Base-by-base conservation (phyloP, 2,329 filamentous ascomycete species). In the Trichoderma guizhouense region DNA sequence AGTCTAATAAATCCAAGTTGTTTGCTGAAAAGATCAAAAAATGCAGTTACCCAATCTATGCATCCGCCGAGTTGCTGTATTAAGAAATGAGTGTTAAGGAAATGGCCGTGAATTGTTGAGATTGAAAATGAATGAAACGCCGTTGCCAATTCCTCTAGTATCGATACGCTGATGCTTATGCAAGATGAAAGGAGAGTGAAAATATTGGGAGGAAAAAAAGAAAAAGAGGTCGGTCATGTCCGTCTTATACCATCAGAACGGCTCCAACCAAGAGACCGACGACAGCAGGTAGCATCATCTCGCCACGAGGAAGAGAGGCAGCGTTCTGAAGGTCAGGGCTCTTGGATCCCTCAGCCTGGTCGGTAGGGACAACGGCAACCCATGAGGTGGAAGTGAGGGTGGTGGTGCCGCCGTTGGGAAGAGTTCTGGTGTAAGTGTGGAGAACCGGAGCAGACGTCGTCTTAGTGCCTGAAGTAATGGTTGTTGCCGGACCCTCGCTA, bases 301-400 rank as follows among this genome's bases (percentile, higher is more conserved):
- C 73, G 34, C 73, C 74, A 3, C 76, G 76, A 43, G 72, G 73
- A 26, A 73, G 75, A 12, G 73, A 73, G 21, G 80, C 82, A 5
- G 76, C 79, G 73, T 82, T 82, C 74, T 85, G 83, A 34, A 85
- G 77, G 34, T 77, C 78, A 43, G 82, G 79, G 53, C 77, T 76
- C 69, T 75, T 75, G 71, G 75, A 71, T 26, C 74, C 73, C n/a
- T 78, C 78, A 11, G 79, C 69, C 34, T 78, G 74, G 26, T 77
- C 74, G 1, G 81, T 79, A 1, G 84, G 82, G 12, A 82, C 79
- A 51, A 84, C 83, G 26, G 80, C 82, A 3, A 87, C 85, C 76
- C 81, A 85, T 0, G 85, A 85, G 1, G 86, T 87, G n/a, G 82
- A 82, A 12, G 85, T 87, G 63, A 87, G 78, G 14, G 83, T 81